These are phyloP conservation scores for Sphaerulina populicola DNA, from an alignment of 2,329 filamentous ascomycete genomes.

Conservation along the genomic window DNA sequence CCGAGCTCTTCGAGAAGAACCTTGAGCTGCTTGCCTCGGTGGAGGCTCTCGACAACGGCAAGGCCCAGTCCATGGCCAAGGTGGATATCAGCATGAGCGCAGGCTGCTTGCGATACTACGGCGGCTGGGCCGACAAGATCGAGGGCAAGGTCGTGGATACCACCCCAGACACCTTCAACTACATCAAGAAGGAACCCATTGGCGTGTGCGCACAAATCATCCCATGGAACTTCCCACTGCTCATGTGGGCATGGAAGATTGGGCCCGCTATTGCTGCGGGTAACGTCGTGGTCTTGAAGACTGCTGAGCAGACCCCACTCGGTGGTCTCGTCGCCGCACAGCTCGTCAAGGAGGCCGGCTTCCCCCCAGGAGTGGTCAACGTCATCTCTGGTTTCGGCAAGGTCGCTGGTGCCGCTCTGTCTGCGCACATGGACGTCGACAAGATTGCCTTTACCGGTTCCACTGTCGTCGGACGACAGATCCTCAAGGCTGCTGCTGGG, in stretches of 20 bases:
- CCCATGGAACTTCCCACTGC: constrained; percentile 40
- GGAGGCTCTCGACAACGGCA: constrained; percentile 83
- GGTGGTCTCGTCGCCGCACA: constrained; percentile 57
- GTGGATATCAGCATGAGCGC: constrained; percentile 63
- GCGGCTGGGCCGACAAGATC: constrained; percentile 87
- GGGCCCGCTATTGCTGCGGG: constrained; percentile 63
- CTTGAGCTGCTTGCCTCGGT: constrained; percentile 66
- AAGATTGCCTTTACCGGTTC: constrained; percentile 79
- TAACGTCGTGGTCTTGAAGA: constrained; percentile 66
- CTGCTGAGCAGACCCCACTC: constrained; percentile 67
- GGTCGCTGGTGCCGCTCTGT: constrained; percentile 66
- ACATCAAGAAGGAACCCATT: constrained; percentile 69
- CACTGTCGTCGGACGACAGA: constrained; percentile 61
- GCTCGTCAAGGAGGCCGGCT: constrained; percentile 66
- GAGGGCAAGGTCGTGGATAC: constrained; percentile 80
- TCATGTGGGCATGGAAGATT: constrained; percentile 59
- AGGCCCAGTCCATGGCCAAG: constrained; percentile 67
- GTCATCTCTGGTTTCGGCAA: constrained; percentile 70
- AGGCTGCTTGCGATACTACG: constrained; percentile 74
- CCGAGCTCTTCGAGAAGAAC: constrained; percentile 73
- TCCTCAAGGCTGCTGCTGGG: constrained; percentile 71
- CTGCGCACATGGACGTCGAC: constrained; percentile 70
- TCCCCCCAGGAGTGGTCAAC: constrained; percentile 63
- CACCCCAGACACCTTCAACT: constrained; percentile 69
- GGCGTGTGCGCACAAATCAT: constrained; percentile 70